These are phyloP conservation scores for Colletotrichum lupini DNA, from an alignment of 2,329 filamentous ascomycete genomes.

Conservation along the genomic window DNA sequence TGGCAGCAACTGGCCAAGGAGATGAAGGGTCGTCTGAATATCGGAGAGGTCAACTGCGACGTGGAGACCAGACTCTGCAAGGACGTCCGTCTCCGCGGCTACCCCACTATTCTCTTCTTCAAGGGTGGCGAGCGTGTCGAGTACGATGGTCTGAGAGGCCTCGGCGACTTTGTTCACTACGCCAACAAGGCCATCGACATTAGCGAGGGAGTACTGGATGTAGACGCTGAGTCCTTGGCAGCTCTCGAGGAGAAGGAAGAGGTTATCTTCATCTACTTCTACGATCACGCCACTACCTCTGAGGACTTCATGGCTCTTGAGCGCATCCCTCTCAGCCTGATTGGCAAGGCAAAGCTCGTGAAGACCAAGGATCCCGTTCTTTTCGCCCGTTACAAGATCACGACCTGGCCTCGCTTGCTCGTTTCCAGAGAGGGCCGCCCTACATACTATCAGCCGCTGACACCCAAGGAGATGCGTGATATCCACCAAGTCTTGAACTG, in stretches of 20 bases:
- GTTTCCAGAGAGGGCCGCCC: slow-evolving; percentile 90
- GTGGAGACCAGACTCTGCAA: slow-evolving; percentile 89
- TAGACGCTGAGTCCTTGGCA: slow-evolving; percentile 80
- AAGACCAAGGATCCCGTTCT: slow-evolving; percentile 86
- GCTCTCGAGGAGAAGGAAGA: slow-evolving; percentile 92
- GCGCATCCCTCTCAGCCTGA: slow-evolving; percentile 84
- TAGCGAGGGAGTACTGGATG: slow-evolving; percentile 80
- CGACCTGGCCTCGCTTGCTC: slow-evolving; percentile 93
- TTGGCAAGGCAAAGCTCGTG: slow-evolving; percentile 91
- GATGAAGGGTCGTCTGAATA: slow-evolving; percentile 88
- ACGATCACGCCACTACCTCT: slow-evolving; percentile 91
- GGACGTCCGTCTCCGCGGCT: slow-evolving; percentile 82
- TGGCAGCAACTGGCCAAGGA: slow-evolving; percentile 92
- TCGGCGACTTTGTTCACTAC: slow-evolving; percentile 90
- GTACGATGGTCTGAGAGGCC: slow-evolving; percentile 89
- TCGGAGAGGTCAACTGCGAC: slow-evolving; percentile 97
- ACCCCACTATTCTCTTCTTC: slow-evolving; percentile 94
- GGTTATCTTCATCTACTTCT: slow-evolving; percentile 97
- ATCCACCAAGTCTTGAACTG: slow-evolving; percentile 81
- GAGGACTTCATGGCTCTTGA: slow-evolving; percentile 94
- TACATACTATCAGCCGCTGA: slow-evolving; percentile 88
- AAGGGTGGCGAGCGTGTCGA: slow-evolving; percentile 91
- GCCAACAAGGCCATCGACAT: slow-evolving; percentile 87
- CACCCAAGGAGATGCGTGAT: slow-evolving; percentile 93
- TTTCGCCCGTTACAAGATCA: slow-evolving; percentile 89